These are phyloP conservation scores for Aspergillus sclerotioniger DNA, from an alignment of 495 filamentous ascomycete species.

Conservation along the genomic window DNA sequence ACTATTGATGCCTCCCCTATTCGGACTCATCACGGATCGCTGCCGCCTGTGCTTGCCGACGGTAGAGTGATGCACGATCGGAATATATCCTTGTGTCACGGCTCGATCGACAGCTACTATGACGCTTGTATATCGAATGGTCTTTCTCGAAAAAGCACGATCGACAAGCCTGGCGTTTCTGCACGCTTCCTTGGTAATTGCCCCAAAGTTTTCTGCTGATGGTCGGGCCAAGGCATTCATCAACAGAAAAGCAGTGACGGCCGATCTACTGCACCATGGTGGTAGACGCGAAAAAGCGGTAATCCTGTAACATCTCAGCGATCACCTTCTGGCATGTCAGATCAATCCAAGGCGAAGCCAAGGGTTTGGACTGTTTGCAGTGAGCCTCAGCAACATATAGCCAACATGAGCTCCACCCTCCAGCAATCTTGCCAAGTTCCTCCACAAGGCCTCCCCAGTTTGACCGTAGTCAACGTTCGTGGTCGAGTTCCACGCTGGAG, in stretches of 20 bases:
- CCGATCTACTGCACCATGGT: background rate
- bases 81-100: background rate
- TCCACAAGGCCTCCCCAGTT: background rate
- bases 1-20: background rate
- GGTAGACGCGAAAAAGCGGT: background rate
- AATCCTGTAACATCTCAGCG: background rate
- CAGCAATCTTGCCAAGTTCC: background rate
- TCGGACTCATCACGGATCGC: too few relatives aligned
- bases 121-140: background rate
- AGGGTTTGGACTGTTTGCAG: background rate
- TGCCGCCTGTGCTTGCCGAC: slow-evolving; percentile 11
- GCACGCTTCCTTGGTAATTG: background rate
- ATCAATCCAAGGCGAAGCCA: background rate
- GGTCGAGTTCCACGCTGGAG: background rate
- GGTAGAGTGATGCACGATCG: background rate
- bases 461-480: background rate
- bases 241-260: background rate
- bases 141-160: background rate
- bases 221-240: background rate
- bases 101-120: background rate
- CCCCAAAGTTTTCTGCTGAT: background rate
- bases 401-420: background rate
- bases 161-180: background rate
- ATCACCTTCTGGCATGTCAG: background rate
- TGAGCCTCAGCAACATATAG: background rate